These are phyloP conservation scores for Auricularia heimuer DNA, from an alignment of 768 basidiomycete genomes.

Conservation along the genomic window DNA sequence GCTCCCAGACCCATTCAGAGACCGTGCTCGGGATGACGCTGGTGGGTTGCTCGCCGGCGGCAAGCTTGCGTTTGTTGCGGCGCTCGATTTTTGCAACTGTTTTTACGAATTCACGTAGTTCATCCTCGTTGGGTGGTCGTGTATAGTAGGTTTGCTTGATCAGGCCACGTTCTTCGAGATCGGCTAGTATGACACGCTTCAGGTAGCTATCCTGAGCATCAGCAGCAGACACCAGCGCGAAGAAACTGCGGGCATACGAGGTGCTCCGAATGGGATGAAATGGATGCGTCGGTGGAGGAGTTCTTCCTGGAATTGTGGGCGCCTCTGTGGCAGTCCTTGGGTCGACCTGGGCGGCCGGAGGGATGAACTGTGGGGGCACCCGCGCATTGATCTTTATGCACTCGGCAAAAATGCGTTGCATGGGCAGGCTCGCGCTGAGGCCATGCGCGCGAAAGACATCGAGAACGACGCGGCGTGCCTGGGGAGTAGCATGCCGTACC, in stretches of 20 bases:
- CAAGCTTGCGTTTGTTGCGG: not conserved
- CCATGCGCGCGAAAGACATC: not conserved
- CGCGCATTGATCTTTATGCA: not conserved
- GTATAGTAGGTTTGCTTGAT: not conserved
- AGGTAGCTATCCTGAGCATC: not conserved
- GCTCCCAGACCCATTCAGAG: not conserved
- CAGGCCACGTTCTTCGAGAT: not conserved
- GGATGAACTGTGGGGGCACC: not conserved
- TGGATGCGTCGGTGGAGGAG: not conserved
- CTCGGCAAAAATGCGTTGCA: not conserved
- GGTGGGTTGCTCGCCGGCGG: not conserved
- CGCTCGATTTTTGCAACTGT: not conserved
- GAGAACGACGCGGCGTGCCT: not conserved
- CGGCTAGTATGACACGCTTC: not conserved
- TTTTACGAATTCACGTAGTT: not conserved
- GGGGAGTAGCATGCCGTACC: not conserved
- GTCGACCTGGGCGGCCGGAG: not conserved
- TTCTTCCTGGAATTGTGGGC: not conserved
- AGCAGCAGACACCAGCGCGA: not conserved
- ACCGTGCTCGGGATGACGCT: not conserved
- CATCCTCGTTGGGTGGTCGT: not conserved
- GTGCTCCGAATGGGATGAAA: not conserved
- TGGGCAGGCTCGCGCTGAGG: not conserved
- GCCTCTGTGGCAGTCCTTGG: not conserved
- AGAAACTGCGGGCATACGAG: not conserved